phyloP scores from a whole-genome alignment of 139 green algal genomes.

The Pleodorina starrii region DNA sequence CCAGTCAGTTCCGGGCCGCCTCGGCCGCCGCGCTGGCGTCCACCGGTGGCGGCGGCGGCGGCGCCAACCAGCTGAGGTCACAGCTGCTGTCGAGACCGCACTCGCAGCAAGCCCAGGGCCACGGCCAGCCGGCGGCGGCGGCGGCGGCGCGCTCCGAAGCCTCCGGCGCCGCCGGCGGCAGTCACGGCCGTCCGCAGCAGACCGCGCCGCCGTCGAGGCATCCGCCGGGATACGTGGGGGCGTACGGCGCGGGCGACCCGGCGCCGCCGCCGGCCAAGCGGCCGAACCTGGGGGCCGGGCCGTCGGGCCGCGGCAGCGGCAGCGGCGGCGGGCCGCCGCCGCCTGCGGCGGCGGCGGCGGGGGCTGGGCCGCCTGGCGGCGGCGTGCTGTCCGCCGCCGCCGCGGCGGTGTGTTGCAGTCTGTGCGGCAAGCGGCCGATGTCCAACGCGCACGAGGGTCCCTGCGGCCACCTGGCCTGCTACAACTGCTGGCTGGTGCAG shows the following conservation, averaged over 20 bases:
- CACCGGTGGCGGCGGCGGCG: background rate
- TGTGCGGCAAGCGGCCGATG: conserved; percentile 68
- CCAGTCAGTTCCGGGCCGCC: conserved; percentile 19
- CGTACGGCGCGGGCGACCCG: background rate
- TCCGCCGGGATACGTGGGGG: background rate
- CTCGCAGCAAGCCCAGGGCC: background rate
- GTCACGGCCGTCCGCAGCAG: background rate
- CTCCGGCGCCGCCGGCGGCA: no score
- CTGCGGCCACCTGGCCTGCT: conserved; percentile 78
- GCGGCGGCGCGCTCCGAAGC: no score
- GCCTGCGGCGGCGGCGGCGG: background rate
- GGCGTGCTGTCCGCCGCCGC: conserved; percentile 7
- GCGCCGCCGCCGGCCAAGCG: conserved; percentile 31
- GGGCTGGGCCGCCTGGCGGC: background rate
- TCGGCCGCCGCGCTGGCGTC: background rate
- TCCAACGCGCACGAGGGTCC: conserved; percentile 61
- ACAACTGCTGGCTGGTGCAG: conserved; percentile 74
- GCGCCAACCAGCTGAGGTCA: background rate
- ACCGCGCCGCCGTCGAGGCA: background rate
- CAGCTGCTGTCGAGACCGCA: conserved; percentile 1
- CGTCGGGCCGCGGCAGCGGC: background rate
- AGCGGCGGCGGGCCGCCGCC: background rate
- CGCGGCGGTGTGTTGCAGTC: conserved; percentile 36
- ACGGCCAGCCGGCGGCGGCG: background rate
- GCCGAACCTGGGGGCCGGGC: conserved; percentile 4